Evolutionary conservation across 1,284 basidiomycete species (phyloP).

Genomic region (Ganoderma boninense): DNA sequence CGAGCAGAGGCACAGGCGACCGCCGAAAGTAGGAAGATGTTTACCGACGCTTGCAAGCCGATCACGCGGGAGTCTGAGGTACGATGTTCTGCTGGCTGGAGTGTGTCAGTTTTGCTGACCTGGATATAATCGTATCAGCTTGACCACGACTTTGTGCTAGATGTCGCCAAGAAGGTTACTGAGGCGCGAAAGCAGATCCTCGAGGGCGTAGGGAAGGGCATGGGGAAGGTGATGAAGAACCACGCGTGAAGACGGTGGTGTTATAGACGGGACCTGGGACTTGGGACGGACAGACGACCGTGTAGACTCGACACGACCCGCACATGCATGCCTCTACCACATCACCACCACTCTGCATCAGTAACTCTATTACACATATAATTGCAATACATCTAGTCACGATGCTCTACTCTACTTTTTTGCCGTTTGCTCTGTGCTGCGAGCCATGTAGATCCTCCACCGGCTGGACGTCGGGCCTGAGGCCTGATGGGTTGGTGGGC

Average conservation of each 20-base stretch:
- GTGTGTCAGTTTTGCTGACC: slow-evolving; percentile 3
- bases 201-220: slow-evolving; percentile 77
- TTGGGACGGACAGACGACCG: slow-evolving; percentile 23
- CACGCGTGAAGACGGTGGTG: slow-evolving; percentile 43
- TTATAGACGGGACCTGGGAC: slow-evolving; percentile 11
- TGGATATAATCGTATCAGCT: slow-evolving; percentile 49
- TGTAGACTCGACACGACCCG: slow-evolving; percentile 27
- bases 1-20: slow-evolving; percentile 59
- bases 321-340: slow-evolving; percentile 4
- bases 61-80: slow-evolving; percentile 54
- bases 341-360: slow-evolving; percentile 31
- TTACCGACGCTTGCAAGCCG: slow-evolving; percentile 59
- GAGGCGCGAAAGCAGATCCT: slow-evolving; percentile 75
- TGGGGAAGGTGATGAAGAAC: slow-evolving; percentile 58
- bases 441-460: too few species aligned
- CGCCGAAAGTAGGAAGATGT: slow-evolving; percentile 57
- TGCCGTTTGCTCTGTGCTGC: too few species aligned
- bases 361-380: slow-evolving; percentile 22
- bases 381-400: slow-evolving; percentile 22
- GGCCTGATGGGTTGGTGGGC: too few species aligned
- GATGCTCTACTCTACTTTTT: background rate
- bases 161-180: slow-evolving; percentile 67
- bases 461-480: too few species aligned
- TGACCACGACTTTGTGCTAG: slow-evolving; percentile 68
- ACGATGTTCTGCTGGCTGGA: slow-evolving; percentile 24